Evolutionary conservation across 495 filamentous ascomycete genomes (phyloP).

Genomic region (Cladorrhinum samala): DNA sequence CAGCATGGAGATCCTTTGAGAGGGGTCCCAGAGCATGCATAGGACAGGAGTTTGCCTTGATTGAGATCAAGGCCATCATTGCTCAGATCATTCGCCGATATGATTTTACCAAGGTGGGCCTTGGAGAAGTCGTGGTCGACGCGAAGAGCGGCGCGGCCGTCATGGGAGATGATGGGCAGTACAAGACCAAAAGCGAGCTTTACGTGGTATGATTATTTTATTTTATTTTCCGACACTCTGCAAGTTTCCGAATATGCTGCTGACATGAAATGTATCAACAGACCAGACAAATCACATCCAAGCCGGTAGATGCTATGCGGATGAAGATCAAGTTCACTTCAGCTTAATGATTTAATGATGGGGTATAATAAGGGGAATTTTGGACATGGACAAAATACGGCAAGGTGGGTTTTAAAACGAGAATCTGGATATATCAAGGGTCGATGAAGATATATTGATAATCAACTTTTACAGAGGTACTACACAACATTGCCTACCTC

Average conservation of each 20-base stretch:
- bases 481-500: too few species aligned
- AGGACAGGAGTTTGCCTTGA: constrained; percentile 41
- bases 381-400: too few species aligned
- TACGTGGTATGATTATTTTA: not conserved
- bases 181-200: too few species aligned
- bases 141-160: not conserved
- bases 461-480: too few species aligned
- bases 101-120: not conserved
- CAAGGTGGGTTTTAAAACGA: too few species aligned
- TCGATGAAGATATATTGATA: too few species aligned
- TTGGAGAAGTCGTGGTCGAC: not conserved
- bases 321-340: not conserved
- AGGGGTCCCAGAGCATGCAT: constrained; percentile 45
- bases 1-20: constrained; percentile 44
- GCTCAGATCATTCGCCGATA: not conserved
- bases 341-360: too few species aligned
- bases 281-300: not conserved
- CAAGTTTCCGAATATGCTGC: not conserved
- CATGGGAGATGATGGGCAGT: not conserved
- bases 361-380: too few species aligned
- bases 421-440: too few species aligned
- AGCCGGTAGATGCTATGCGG: not conserved
- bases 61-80: not conserved
- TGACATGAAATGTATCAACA: constrained; percentile 4
- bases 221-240: not conserved